phyloP scores from a whole-genome alignment of 306 rosid genomes.

The Prunus padus region DNA sequence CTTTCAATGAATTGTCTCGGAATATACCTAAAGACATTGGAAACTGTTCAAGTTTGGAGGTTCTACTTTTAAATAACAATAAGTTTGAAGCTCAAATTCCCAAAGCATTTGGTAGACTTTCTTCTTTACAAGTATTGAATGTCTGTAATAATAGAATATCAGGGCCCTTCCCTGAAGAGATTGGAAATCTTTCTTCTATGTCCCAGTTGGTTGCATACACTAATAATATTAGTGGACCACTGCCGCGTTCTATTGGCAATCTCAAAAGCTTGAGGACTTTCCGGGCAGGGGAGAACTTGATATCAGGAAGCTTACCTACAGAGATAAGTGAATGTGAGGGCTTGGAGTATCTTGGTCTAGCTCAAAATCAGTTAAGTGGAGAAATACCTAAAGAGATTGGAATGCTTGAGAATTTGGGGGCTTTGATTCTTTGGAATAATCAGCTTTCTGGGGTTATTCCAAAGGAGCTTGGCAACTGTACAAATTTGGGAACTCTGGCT shows the following conservation, averaged over 20 bases:
- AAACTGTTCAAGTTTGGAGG: slow-evolving; percentile 49
- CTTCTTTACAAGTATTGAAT: slow-evolving; percentile 51
- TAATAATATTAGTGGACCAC: slow-evolving; percentile 61
- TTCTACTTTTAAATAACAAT: slow-evolving; percentile 60
- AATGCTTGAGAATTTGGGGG: slow-evolving; percentile 51
- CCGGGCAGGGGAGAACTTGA: slow-evolving; percentile 73
- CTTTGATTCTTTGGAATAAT: slow-evolving; percentile 51
- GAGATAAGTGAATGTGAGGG: slow-evolving; percentile 60
- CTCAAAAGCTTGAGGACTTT: slow-evolving; percentile 51
- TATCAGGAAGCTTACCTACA: slow-evolving; percentile 64
- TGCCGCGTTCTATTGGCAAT: slow-evolving; percentile 66
- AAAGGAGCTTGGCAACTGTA: slow-evolving; percentile 69
- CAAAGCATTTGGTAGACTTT: slow-evolving; percentile 52
- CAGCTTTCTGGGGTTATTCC: slow-evolving; percentile 62
- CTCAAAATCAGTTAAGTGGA: slow-evolving; percentile 65
- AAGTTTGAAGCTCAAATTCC: slow-evolving; percentile 63
- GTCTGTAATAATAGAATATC: slow-evolving; percentile 66
- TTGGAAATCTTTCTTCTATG: slow-evolving; percentile 65
- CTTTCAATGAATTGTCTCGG: slow-evolving; percentile 48
- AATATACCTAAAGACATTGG: slow-evolving; percentile 62
- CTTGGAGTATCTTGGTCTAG: slow-evolving; percentile 68
- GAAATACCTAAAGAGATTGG: slow-evolving; percentile 71
- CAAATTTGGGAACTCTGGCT: slow-evolving; percentile 55
- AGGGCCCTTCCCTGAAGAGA: slow-evolving; percentile 62
- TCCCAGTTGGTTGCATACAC: slow-evolving; percentile 56